These are phyloP conservation scores for Cucurbita moschata DNA, from an alignment of 306 rosid species.

Conservation along the genomic window DNA sequence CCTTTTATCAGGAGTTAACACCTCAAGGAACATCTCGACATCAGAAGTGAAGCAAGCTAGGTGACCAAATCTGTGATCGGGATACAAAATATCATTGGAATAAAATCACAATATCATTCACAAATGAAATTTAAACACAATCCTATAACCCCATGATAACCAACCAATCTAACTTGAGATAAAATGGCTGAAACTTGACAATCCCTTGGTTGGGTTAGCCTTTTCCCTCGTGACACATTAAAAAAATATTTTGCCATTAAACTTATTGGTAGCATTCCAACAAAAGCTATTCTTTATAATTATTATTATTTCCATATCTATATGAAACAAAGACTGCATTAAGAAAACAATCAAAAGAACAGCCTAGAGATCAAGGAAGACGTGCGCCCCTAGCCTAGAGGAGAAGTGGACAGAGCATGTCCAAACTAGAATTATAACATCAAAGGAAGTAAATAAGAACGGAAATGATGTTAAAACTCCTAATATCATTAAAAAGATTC, in stretches of 20 bases:
- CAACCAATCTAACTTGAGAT: background rate
- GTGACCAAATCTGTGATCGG: slow-evolving; percentile 74
- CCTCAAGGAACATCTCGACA: slow-evolving; percentile 61
- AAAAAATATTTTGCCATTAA: background rate
- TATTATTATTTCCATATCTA: background rate
- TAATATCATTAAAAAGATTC: background rate
- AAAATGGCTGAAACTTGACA: background rate
- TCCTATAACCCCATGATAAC: background rate
- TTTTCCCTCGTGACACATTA: background rate
- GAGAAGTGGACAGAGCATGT: background rate
- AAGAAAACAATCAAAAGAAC: background rate
- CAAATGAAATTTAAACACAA: background rate
- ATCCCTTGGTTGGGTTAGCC: background rate
- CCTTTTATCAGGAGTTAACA: slow-evolving; percentile 51
- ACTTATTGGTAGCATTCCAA: background rate
- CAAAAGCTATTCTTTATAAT: background rate
- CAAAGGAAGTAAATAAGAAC: background rate
- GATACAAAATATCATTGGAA: slow-evolving; percentile 13
- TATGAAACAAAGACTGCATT: background rate
- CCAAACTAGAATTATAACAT: background rate
- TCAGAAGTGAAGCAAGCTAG: slow-evolving; percentile 71
- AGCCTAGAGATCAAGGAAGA: background rate
- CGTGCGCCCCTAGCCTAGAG: background rate
- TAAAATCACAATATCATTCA: background rate
- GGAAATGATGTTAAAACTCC: background rate